phyloP scores from a whole-genome alignment of 331 rosid species.

The Arachis monticola region DNA sequence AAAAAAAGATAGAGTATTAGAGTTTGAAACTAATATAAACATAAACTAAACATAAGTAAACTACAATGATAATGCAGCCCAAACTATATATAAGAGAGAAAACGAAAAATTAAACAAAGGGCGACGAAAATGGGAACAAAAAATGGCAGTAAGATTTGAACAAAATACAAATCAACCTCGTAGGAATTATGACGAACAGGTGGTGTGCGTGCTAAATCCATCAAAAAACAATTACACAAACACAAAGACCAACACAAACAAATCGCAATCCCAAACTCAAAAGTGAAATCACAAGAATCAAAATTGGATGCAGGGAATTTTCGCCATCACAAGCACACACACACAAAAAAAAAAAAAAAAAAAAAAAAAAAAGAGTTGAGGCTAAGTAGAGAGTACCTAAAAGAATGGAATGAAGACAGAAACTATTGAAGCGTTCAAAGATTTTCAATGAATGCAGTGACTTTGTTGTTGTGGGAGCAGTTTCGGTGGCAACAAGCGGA shows the following conservation, averaged over 20 bases:
- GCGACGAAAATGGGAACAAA: not conserved
- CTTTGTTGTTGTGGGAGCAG: not conserved
- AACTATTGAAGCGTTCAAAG: not conserved
- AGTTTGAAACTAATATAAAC: not conserved
- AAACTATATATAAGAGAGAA: not conserved
- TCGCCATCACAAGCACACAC: not conserved
- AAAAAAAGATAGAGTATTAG: not conserved
- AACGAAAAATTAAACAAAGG: not conserved
- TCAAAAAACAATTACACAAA: not conserved
- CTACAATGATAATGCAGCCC: not conserved
- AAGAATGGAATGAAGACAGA: not conserved
- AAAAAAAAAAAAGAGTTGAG: not conserved
- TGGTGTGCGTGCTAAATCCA: slow-evolving; percentile 31
- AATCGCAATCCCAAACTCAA: not conserved
- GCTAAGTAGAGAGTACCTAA: slow-evolving; percentile 17
- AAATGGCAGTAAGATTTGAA: not conserved
- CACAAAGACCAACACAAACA: not conserved
- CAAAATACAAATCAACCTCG: not conserved
- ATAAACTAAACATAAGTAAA: not conserved
- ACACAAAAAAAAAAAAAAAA: not conserved
- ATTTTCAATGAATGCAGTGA: not conserved
- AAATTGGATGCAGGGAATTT: slow-evolving; percentile 7
- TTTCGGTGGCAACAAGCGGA: slow-evolving; percentile 11
- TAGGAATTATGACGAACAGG: slow-evolving; percentile 36
- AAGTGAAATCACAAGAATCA: not conserved